Conservation (phyloP, 148 eudicot species). For the Persicaria tinctoria region DNA sequence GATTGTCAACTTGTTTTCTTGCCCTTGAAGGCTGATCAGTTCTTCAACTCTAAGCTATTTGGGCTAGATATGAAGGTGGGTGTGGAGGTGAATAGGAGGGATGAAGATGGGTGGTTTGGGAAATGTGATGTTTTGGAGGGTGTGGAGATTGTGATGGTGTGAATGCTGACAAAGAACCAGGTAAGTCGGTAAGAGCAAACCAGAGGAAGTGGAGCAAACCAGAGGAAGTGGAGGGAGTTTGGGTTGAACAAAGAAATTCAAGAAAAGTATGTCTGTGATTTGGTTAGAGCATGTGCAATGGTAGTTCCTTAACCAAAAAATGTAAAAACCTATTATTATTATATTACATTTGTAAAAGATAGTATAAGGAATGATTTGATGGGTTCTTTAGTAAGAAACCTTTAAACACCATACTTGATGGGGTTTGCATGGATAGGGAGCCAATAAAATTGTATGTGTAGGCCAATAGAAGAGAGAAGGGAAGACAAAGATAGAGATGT, state of each 20-base stretch:
- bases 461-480: no score
- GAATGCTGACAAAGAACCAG: constrained; percentile 19
- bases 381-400: no score
- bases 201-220: constrained; percentile 33
- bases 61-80: constrained; percentile 30
- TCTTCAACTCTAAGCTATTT: constrained; percentile 28
- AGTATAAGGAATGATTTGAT: no score
- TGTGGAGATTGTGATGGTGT: constrained; percentile 21
- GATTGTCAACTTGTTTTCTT: constrained; percentile 26
- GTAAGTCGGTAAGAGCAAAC: constrained; percentile 21
- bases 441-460: no score
- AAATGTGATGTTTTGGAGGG: constrained; percentile 29
- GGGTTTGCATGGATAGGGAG: no score
- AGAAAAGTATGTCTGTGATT: constrained; percentile 18
- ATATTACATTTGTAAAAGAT: no score
- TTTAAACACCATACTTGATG: no score
- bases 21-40: constrained; percentile 43
- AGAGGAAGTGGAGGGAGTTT: constrained; percentile 32
- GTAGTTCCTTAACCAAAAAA: no score
- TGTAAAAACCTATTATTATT: no score
- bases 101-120: constrained; percentile 44
- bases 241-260: constrained; percentile 14
- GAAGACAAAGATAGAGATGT: no score
- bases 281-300: no score
- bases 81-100: constrained; percentile 43